phyloP scores from a whole-genome alignment of 2,329 filamentous ascomycete genomes.

The Clonostachys sp. region DNA sequence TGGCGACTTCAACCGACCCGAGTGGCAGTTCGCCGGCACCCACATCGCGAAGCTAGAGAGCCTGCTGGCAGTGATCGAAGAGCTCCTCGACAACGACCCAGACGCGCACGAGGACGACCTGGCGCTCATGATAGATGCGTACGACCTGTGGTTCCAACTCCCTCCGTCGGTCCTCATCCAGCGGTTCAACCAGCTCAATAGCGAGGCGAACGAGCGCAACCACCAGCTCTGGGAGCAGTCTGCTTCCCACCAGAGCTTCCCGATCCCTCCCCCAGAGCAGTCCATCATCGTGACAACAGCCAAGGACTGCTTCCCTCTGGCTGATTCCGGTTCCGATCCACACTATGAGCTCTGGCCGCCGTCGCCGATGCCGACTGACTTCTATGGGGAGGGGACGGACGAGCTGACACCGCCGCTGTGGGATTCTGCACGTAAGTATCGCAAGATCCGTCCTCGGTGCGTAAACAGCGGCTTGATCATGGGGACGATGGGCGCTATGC shows the following conservation, averaged over 20 bases:
- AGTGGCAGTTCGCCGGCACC: constrained; percentile 29
- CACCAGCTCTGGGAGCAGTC: constrained; percentile 13
- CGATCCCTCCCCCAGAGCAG: constrained; percentile 20
- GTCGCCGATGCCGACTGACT: constrained; percentile 23
- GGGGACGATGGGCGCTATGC: constrained; percentile 21
- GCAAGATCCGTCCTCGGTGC: constrained; percentile 22
- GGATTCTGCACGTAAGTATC: constrained; percentile 24
- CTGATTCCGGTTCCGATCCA: constrained; percentile 24
- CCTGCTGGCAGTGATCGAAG: constrained; percentile 19
- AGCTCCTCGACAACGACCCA: constrained; percentile 12
- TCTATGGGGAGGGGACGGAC: constrained; percentile 26
- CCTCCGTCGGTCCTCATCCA: constrained; percentile 27
- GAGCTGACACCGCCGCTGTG: constrained; percentile 12
- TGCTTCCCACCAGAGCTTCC: constrained; percentile 10
- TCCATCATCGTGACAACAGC: constrained; percentile 23
- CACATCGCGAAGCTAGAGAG: constrained; percentile 31
- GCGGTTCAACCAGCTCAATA: constrained; percentile 26
- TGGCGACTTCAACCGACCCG: constrained; percentile 26
- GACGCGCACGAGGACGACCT: constrained; percentile 20
- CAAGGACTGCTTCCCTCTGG: constrained; percentile 26
- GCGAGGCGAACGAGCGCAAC: constrained; percentile 20
- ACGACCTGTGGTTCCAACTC: constrained; percentile 33
- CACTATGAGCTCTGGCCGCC: constrained; percentile 27
- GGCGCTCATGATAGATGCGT: constrained; percentile 27
- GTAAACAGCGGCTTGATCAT: constrained; percentile 28